Percentiles rank a stretch among this genome's conserved stretches.
phyloP scores from a whole-genome alignment of 805 yeast species.

The Clavispora phyllophila region DNA sequence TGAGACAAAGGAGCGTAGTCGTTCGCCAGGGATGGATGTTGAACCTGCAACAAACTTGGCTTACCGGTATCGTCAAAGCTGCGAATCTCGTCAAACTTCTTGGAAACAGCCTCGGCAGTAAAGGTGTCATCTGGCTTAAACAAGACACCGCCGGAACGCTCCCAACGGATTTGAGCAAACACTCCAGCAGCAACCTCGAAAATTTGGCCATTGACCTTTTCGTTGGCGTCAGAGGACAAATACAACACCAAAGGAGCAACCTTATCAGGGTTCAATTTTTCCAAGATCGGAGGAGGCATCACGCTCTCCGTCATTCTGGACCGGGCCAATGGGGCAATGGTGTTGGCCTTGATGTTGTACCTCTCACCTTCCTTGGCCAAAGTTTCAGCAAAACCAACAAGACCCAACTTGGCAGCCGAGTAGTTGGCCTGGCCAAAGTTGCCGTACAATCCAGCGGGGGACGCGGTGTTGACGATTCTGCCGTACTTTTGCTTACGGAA shows the following conservation, averaged over 20 bases:
- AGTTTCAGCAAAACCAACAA: slow-evolving; percentile 90
- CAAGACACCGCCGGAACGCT: slow-evolving; percentile 80
- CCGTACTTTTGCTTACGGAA: slow-evolving; percentile 83
- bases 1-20: slow-evolving; percentile 63
- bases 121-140: slow-evolving; percentile 73
- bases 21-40: slow-evolving; percentile 68
- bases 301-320: slow-evolving; percentile 94
- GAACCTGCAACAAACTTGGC: slow-evolving; percentile 43
- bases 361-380: slow-evolving; percentile 90
- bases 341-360: slow-evolving; percentile 78
- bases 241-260: slow-evolving; percentile 88
- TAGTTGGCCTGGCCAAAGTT: slow-evolving; percentile 96
- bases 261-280: slow-evolving; percentile 77
- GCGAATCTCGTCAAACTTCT: slow-evolving; percentile 56
- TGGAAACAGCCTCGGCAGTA: slow-evolving; percentile 81
- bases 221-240: slow-evolving; percentile 58
- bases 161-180: slow-evolving; percentile 91
- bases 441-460: slow-evolving; percentile 96
- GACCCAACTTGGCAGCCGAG: slow-evolving; percentile 86
- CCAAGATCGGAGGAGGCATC: slow-evolving; percentile 79
- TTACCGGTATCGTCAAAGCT: slow-evolving; percentile 57
- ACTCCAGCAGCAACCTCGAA: slow-evolving; percentile 95
- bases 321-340: slow-evolving; percentile 91
- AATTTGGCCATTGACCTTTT: slow-evolving; percentile 62
- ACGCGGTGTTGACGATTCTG: slow-evolving; percentile 86